Conservation (phyloP, 2,329 filamentous ascomycete genomes). For the Teratosphaeria zuluensis region DNA sequence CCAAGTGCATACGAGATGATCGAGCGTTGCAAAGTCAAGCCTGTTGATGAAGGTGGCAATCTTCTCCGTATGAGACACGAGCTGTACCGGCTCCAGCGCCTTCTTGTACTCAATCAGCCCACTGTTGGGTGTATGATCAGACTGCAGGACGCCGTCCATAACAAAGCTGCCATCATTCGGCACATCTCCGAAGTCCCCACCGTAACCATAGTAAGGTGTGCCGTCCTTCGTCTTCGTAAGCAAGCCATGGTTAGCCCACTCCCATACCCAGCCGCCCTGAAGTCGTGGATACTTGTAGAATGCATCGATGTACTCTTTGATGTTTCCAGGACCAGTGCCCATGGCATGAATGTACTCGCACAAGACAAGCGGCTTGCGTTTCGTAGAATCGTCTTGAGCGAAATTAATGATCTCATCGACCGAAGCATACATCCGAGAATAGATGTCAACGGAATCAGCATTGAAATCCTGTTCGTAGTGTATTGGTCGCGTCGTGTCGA, state of each 20-base stretch:
- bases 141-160: slow-evolving; percentile 35
- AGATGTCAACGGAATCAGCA: slow-evolving; percentile 55
- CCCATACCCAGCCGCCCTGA: slow-evolving; percentile 50
- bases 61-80: slow-evolving; percentile 24
- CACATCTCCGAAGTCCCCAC: slow-evolving; percentile 30
- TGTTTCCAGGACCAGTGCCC: slow-evolving; percentile 63
- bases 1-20: slow-evolving; percentile 23
- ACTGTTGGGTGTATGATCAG: slow-evolving; percentile 32
- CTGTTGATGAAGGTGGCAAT: slow-evolving; percentile 17
- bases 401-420: slow-evolving; percentile 44
- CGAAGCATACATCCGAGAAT: slow-evolving; percentile 56
- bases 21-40: slow-evolving; percentile 26
- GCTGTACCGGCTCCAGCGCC: slow-evolving; percentile 33
- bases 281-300: slow-evolving; percentile 53
- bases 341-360: slow-evolving; percentile 54
- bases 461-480: slow-evolving; percentile 59
- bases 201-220: slow-evolving; percentile 33
- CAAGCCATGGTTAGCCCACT: slow-evolving; percentile 38
- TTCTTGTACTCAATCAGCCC: slow-evolving; percentile 36
- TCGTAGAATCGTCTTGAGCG: slow-evolving; percentile 26
- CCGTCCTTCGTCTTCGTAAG: slow-evolving; percentile 30
- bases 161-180: slow-evolving; percentile 34
- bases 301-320: slow-evolving; percentile 57
- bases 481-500: slow-evolving; percentile 50
- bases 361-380: slow-evolving; percentile 48